A percentile compares a stretch with the other conserved stretches of the same genome.
phyloP scores from a whole-genome alignment of 139 green algal species.

The Chlorella sp. region DNA sequence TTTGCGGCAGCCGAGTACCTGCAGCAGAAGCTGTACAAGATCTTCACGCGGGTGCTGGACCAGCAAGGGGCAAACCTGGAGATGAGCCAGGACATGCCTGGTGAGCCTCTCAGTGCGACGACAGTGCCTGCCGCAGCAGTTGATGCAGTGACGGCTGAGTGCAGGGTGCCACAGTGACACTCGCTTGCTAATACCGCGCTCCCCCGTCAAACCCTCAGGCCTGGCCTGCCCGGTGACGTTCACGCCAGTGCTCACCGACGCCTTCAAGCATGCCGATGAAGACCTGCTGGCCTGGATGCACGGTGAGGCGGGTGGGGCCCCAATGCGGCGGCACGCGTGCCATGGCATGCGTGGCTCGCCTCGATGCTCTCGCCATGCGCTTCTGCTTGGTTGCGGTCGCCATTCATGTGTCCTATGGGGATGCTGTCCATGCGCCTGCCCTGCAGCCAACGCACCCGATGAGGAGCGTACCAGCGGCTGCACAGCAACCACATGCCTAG shows the following conservation, averaged over 20 bases:
- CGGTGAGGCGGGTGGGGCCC: constrained; percentile 27
- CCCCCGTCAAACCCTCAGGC: too few species aligned
- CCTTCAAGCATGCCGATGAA: constrained; percentile 53
- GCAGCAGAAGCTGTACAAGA: constrained; percentile 60
- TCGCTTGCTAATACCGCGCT: too few species aligned
- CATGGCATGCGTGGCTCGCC: too few species aligned
- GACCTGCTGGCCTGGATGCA: constrained; percentile 55
- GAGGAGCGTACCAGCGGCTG: constrained; percentile 38
- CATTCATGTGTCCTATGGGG: neutral
- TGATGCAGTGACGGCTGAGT: too few species aligned
- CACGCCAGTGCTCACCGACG: constrained; percentile 35
- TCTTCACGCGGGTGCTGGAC: constrained; percentile 44
- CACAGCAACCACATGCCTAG: constrained; percentile 43
- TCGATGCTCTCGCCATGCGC: too few species aligned
- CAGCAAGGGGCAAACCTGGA: constrained; percentile 20
- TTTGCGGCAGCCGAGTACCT: constrained; percentile 65
- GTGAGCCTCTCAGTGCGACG: too few species aligned
- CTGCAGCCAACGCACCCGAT: constrained; percentile 37
- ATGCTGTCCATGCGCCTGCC: neutral
- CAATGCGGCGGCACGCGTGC: too few species aligned
- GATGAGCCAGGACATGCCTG: constrained; percentile 12
- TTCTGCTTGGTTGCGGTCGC: neutral
- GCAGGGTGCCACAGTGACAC: too few species aligned
- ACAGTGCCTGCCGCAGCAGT: too few species aligned
- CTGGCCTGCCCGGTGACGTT: constrained; percentile 49